Evolutionary conservation across 805 yeast genomes (phyloP), one percentile per base, ranked within the genome.

Genomic region (Blastobotrys robertii): DNA sequence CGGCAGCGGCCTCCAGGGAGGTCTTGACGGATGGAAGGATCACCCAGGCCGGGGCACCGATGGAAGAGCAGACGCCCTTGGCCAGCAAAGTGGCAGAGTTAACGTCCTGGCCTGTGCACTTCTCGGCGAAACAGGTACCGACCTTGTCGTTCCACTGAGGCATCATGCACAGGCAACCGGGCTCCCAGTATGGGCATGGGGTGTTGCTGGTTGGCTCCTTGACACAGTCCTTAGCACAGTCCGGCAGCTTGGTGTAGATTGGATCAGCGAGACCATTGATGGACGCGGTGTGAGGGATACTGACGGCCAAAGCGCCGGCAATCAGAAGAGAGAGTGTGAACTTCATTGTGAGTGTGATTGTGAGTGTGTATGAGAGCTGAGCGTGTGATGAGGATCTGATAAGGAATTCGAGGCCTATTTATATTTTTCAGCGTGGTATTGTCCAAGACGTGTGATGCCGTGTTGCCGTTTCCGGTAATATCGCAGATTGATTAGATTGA

Each of bases 121-220:
- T 49, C 13, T 53, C 45, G 28, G 70, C 72, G 43, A 69, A 51
- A 53, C 75, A 70, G 33, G 60, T 59, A 16, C 64, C 74, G 8
- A 70, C 73, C 42, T 50, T 44, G 5, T 70, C 71, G 31, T 66
- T 60, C 69, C 70, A 69, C 47, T 64, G 68, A 10, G 72, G 68
- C 71, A 70, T 68, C 22, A 69, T 70, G 52, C 74, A 70, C 38
- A 70, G 60, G 47, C 75, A 70, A 5, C 75, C 75, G 22, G 74
- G 67, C 49, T 70, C 75, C 74, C 74, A 70, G 54, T 70, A 68
- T 37, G 76, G 76, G 48, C 76, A 70, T 30, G 73, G 73, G 4
- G 74, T 68, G 42, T 59, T 66, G 16, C 58, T 56, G 9, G 66
- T 61, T 22, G 59, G 52, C 25, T 34, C 42, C 25, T 28, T 37